Evolutionary conservation across 1,139 yeast species (phyloP).

Genomic region (Blastobotrys arbuscula): DNA sequence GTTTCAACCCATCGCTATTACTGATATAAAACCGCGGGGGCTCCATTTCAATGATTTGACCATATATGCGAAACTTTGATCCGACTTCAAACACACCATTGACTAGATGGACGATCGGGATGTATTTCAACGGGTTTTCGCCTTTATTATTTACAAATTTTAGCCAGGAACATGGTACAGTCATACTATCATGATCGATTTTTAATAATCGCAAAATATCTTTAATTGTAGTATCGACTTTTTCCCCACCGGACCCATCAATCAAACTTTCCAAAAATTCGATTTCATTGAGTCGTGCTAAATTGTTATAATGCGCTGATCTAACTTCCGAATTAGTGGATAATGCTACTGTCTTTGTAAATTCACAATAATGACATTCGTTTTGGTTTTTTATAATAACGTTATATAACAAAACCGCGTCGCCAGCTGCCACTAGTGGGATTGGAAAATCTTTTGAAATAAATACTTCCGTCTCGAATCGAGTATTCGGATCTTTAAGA

Average conservation of each 20-base stretch:
- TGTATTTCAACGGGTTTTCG: conserved; percentile 1
- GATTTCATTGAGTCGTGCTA: conserved; percentile 2
- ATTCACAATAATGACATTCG: not conserved
- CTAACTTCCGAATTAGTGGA: conserved; percentile 1
- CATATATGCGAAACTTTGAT: conserved; percentile 8
- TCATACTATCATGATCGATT: conserved; percentile 5
- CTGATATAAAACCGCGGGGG: conserved; percentile 10
- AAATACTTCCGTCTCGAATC: conserved; percentile 5
- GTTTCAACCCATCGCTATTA: conserved; percentile 8
- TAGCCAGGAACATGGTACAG: conserved; percentile 7
- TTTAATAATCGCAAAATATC: conserved; percentile 9
- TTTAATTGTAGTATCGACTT: conserved; percentile 4
- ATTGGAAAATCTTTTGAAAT: conserved; percentile 1
- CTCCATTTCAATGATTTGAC: conserved; percentile 3
- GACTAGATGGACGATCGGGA: conserved; percentile 10
- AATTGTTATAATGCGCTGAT: not conserved
- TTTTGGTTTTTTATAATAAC: not conserved
- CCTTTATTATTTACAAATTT: not conserved
- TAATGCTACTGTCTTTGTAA: conserved; percentile 8
- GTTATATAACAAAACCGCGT: conserved; percentile 9
- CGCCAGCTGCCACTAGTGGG: conserved; percentile 5
- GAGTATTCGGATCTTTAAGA: conserved; percentile 1
- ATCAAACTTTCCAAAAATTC: conserved; percentile 8
- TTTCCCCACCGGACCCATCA: not conserved
- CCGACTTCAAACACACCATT: conserved; percentile 9